Evolutionary conservation across 371 early-diverging fungal genomes (phyloP), one percentile per base, ranked within the genome.

Genomic region (Nematocida ironsii): DNA sequence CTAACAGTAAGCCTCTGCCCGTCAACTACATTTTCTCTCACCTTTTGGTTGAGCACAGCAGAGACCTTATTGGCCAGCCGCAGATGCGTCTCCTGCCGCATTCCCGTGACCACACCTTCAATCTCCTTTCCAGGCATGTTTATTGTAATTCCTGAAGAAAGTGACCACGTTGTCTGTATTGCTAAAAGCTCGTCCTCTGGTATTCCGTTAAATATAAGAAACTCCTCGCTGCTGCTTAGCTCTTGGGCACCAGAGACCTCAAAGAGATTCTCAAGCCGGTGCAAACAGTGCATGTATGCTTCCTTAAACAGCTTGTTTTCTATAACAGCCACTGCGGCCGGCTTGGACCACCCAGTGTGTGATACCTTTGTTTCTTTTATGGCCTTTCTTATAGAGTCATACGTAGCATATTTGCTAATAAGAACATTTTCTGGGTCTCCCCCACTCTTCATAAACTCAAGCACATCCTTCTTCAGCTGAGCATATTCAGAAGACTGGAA

Each of bases 101-200:
- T 13, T 40, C 44, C 13, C 16, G 40, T 16, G 13, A 75, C 39
- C 6, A 47, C 33, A 1, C 76, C 67, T 45, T 68, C 76, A 6
- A 69, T 18, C 56, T 18, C 69, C 62, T 23, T 54, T 4, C 76
- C 69, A 16, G 50, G 69, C 39, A 64, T 42, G 5, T 5, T 7
- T 75, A 75, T 64, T n/a, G 50, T 45, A 44, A 47, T 40, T 16
- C 76, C 76, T 42, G 70, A 66, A 44, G 55, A 68, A 27, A 75
- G 69, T 20, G 33, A 69, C 76, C 76, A 75, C 25, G 11, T 54
- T 9, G 69, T 75, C 62, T 75, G 72, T 5, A 75, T 2, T 6
- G 5, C 9, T 2, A 66, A 27, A 4, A 75, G 69, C 18, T 56
- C 64, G 3, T 68, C 57, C 67, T 75, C 76, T 54, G 76, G 11